Evolutionary conservation across 2,329 filamentous ascomycete species (phyloP).

Genomic region (Aspergillus sp.): DNA sequence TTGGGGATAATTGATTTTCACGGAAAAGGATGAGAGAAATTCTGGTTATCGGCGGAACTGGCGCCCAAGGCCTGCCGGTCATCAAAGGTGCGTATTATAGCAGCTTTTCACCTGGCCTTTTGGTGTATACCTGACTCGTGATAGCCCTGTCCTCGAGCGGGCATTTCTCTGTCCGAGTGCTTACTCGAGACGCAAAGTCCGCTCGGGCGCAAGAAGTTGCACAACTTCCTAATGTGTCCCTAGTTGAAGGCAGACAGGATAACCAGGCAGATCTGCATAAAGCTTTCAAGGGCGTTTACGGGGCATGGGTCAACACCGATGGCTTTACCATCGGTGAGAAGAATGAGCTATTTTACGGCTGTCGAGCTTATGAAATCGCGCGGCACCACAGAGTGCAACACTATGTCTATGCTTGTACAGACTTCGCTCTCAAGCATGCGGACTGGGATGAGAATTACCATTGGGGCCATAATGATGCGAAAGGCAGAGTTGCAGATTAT

Average conservation of each 20-base stretch:
- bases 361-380: conserved; percentile 46
- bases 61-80: conserved; percentile 6
- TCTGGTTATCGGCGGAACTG: conserved; percentile 5
- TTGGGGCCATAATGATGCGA: conserved; percentile 4
- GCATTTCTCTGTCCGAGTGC: conserved; percentile 39
- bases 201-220: conserved; percentile 46
- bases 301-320: conserved; percentile 56
- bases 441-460: neutral
- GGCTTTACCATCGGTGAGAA: conserved; percentile 49
- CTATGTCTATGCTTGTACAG: conserved; percentile 32
- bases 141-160: neutral
- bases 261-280: conserved; percentile 46
- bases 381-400: conserved; percentile 44
- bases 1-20: neutral
- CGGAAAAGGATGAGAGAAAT: neutral
- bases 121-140: no score
- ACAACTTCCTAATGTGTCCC: conserved; percentile 48
- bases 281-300: conserved; percentile 48
- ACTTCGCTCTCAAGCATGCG: neutral
- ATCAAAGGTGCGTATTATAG: neutral
- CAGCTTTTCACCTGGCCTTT: no score
- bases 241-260: conserved; percentile 51
- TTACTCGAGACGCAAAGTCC: conserved; percentile 52
- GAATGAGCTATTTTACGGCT: conserved; percentile 30
- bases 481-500: neutral